phyloP scores from a whole-genome alignment of 106 monocot genomes.

The Dendrobium officinale region DNA sequence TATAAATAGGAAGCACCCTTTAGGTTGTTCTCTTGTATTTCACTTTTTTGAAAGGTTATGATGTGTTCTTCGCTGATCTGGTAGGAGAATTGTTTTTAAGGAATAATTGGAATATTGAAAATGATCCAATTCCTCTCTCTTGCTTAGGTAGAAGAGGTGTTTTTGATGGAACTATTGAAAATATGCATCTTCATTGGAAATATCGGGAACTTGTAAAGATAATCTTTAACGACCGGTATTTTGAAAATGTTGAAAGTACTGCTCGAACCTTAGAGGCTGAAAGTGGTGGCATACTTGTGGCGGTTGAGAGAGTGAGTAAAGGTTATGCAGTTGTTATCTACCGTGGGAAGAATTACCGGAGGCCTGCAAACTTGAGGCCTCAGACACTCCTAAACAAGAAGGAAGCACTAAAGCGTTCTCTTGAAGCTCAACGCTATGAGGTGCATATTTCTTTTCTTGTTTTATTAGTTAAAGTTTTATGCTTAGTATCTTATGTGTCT shows the following conservation, averaged over 20 bases:
- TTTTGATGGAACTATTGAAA: constrained; percentile 97
- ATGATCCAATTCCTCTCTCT: not conserved
- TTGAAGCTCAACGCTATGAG: constrained; percentile 78
- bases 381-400: constrained; percentile 68
- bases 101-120: not conserved
- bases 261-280: constrained; percentile 73
- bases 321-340: constrained; percentile 93
- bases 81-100: not conserved
- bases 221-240: constrained; percentile 56
- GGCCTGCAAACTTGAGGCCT: constrained; percentile 70
- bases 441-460: constrained; percentile 29
- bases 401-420: constrained; percentile 66
- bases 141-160: constrained; percentile 85
- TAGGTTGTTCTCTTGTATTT: not conserved
- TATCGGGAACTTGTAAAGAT: constrained; percentile 96
- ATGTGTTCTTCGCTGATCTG: not conserved
- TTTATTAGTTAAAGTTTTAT: not conserved
- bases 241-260: constrained; percentile 42
- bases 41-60: not conserved
- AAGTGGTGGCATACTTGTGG: constrained; percentile 94
- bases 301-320: constrained; percentile 86
- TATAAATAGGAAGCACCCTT: not conserved
- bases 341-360: constrained; percentile 82
- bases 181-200: constrained; percentile 99
- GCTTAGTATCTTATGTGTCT: not conserved